Percentiles rank a stretch among this genome's conserved stretches.
phyloP scores from a whole-genome alignment of 768 basidiomycete species.

The Mycena polygramma region DNA sequence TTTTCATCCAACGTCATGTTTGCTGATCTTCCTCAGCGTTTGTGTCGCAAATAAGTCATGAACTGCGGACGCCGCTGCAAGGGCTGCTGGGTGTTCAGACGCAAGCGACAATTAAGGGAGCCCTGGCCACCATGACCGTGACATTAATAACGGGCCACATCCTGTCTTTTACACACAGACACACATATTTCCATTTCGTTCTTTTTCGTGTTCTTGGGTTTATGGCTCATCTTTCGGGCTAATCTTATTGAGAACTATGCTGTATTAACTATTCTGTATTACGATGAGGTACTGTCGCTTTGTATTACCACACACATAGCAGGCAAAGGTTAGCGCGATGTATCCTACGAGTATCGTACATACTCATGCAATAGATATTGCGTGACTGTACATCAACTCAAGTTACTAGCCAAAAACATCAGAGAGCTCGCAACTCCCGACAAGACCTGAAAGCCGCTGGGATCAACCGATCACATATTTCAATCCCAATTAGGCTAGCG shows the following conservation, averaged over 20 bases:
- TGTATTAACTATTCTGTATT: background rate
- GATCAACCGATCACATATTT: background rate
- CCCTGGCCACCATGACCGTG: too few species aligned
- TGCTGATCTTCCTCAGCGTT: slow-evolving; percentile 10
- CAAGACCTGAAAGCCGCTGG: too few species aligned
- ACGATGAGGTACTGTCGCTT: background rate
- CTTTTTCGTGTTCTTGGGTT: background rate
- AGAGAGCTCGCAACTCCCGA: too few species aligned
- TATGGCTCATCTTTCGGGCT: slow-evolving; percentile 4
- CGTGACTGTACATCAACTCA: too few species aligned
- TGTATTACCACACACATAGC: slow-evolving; percentile 4
- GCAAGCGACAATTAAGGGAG: slow-evolving; percentile 4
- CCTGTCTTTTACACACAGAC: too few species aligned
- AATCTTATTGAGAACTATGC: too few species aligned
- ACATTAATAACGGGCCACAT: too few species aligned
- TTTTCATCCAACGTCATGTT: too few species aligned
- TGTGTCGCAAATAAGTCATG: slow-evolving; percentile 35
- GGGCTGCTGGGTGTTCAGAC: slow-evolving; percentile 31
- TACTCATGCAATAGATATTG: too few species aligned
- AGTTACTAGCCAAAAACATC: too few species aligned
- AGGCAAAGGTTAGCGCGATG: too few species aligned
- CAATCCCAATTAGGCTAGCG: background rate
- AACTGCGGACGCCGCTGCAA: slow-evolving; percentile 34
- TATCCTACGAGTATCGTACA: too few species aligned
- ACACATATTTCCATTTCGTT: background rate